These are phyloP conservation scores for Lodderomyces theae DNA, from an alignment of 1,139 yeast genomes.

Conservation along the genomic window DNA sequence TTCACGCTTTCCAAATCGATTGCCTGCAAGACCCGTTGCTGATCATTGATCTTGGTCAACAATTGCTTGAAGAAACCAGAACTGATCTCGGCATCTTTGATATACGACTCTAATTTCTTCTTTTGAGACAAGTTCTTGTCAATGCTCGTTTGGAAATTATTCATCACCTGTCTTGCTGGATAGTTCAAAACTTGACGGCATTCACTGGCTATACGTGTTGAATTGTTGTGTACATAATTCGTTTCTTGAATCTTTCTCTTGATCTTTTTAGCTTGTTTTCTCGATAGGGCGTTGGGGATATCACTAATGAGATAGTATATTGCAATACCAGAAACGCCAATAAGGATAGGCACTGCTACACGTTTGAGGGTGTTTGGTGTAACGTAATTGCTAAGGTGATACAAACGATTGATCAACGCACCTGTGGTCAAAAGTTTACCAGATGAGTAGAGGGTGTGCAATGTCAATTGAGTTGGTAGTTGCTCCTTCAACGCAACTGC, in stretches of 20 bases:
- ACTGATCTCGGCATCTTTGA: slow-evolving; percentile 59
- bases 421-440: slow-evolving; percentile 45
- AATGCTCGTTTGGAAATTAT: slow-evolving; percentile 67
- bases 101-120: slow-evolving; percentile 50
- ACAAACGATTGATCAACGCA: slow-evolving; percentile 34
- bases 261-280: slow-evolving; percentile 75
- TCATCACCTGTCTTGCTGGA: slow-evolving; percentile 82
- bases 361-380: slow-evolving; percentile 31
- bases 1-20: slow-evolving; percentile 54
- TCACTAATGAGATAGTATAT: slow-evolving; percentile 70
- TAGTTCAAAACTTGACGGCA: slow-evolving; percentile 75
- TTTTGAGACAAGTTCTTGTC: slow-evolving; percentile 64
- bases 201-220: slow-evolving; percentile 77
- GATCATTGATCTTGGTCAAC: slow-evolving; percentile 44
- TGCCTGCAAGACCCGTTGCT: slow-evolving; percentile 43
- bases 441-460: slow-evolving; percentile 44
- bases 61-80: slow-evolving; percentile 59
- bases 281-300: slow-evolving; percentile 85
- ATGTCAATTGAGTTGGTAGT: slow-evolving; percentile 39
- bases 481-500: slow-evolving; percentile 33
- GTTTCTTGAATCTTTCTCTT: slow-evolving; percentile 56
- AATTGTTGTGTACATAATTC: slow-evolving; percentile 77
- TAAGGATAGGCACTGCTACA: slow-evolving; percentile 44
- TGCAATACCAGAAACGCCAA: slow-evolving; percentile 57
- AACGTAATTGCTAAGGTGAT: slow-evolving; percentile 26